Conservation (phyloP, 2,329 filamentous ascomycete genomes). For the Clonostachys chloroleuca region DNA sequence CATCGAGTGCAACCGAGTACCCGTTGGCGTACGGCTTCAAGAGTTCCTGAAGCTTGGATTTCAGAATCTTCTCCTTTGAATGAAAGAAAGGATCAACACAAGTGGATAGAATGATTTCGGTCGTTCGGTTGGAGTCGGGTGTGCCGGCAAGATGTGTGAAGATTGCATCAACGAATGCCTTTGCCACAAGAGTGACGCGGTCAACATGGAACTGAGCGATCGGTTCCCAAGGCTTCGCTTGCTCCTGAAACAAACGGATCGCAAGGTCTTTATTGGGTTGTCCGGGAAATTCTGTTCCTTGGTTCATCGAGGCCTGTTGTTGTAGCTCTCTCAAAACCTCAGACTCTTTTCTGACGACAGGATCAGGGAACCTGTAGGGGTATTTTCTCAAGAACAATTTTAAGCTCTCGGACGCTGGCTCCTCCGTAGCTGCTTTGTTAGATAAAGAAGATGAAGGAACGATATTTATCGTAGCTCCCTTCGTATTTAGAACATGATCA, state of each 20-base stretch:
- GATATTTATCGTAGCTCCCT: conserved; percentile 9
- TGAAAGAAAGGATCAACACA: conserved; percentile 24
- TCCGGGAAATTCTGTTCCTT: conserved; percentile 33
- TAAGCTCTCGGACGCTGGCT: conserved; percentile 17
- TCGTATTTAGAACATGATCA: conserved; percentile 13
- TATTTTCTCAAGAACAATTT: conserved; percentile 10
- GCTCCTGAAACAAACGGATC: conserved; percentile 29
- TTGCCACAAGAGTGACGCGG: conserved; percentile 15
- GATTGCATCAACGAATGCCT: conserved; percentile 27
- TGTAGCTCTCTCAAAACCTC: conserved; percentile 8
- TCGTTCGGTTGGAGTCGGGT: conserved; percentile 6
- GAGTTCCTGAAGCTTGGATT: conserved; percentile 30
- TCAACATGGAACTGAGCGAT: conserved; percentile 29
- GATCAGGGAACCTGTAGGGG: conserved; percentile 20
- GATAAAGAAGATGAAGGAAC: too few relatives aligned
- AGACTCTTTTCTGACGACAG: conserved; percentile 13
- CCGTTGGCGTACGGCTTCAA: conserved; percentile 27
- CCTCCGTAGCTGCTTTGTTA: neutral
- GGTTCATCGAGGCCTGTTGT: conserved; percentile 15
- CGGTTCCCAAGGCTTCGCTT: conserved; percentile 27
- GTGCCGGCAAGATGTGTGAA: conserved; percentile 18
- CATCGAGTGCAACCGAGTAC: conserved; percentile 21
- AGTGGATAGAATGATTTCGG: conserved; percentile 11
- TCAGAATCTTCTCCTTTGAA: conserved; percentile 18
- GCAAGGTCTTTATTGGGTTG: conserved; percentile 26